Percentiles rank a stretch among this genome's conserved stretches.
Evolutionary conservation across 108 stramenopile genomes (phyloP).

Genomic region (Pelagomonas calceolata): DNA sequence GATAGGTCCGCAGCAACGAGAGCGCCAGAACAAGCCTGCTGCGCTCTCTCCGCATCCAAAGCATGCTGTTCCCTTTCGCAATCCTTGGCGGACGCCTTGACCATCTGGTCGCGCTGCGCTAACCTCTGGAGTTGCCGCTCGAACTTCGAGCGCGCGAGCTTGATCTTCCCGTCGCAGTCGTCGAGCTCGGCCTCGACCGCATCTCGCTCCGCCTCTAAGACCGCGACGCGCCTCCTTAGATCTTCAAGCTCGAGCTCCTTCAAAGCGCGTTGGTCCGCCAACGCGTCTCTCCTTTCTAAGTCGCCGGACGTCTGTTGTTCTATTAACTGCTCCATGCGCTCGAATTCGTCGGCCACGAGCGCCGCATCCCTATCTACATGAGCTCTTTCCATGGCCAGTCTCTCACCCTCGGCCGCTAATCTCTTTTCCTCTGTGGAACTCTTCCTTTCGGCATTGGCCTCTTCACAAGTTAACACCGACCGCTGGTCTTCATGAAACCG

Average conservation of each 20-base stretch:
- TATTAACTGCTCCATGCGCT: background rate
- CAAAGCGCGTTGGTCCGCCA: background rate
- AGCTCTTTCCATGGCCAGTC: background rate
- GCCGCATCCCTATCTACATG: background rate
- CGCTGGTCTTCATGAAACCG: background rate
- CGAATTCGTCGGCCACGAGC: background rate
- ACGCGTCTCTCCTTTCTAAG: background rate
- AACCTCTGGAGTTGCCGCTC: background rate
- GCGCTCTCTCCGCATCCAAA: background rate
- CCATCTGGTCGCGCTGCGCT: background rate
- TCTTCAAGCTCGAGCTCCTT: background rate
- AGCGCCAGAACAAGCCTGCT: background rate
- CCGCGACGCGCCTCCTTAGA: background rate
- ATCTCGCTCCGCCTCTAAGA: background rate
- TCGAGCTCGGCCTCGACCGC: background rate
- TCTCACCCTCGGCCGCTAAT: background rate
- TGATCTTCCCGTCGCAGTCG: background rate
- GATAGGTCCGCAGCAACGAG: background rate
- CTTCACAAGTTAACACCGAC: background rate
- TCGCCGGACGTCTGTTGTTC: background rate
- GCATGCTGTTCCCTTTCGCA: background rate
- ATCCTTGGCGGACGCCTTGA: background rate
- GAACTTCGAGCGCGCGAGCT: background rate
- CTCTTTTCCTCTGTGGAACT: too few relatives aligned
- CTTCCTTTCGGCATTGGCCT: background rate